Evolutionary conservation across 441 rosid genomes (phyloP).

Genomic region (Erysimum pusillum): DNA sequence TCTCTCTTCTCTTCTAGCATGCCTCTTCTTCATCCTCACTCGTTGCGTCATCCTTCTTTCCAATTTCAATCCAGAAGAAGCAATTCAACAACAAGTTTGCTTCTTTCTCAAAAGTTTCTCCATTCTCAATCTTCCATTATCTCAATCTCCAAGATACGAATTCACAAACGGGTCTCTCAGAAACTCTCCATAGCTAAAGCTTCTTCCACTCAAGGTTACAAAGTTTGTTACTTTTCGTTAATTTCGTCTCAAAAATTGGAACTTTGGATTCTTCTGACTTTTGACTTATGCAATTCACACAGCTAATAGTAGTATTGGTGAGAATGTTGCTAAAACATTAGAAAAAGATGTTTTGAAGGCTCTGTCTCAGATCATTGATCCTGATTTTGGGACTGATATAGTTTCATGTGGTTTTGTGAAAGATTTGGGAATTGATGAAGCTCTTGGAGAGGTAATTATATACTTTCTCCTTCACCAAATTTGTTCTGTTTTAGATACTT

Average conservation of each 20-base stretch:
- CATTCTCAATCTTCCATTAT: constrained; percentile 35
- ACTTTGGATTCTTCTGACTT: background rate
- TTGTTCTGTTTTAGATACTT: constrained; percentile 16
- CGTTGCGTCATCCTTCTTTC: constrained; percentile 49
- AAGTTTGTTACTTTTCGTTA: background rate
- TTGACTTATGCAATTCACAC: constrained; percentile 10
- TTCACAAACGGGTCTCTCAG: constrained; percentile 45
- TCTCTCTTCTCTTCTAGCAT: constrained; percentile 48
- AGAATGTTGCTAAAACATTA: constrained; percentile 51
- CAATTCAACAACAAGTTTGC: constrained; percentile 32
- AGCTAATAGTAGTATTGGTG: constrained; percentile 58
- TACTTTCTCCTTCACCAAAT: constrained; percentile 2
- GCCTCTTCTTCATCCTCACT: constrained; percentile 68
- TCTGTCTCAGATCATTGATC: constrained; percentile 93
- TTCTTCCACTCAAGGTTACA: constrained; percentile 65
- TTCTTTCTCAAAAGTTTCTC: constrained; percentile 45
- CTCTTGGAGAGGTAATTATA: constrained; percentile 72
- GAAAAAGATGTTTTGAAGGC: constrained; percentile 84
- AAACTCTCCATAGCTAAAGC: constrained; percentile 52
- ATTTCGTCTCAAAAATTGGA: background rate
- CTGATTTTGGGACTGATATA: constrained; percentile 96
- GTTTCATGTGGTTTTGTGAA: constrained; percentile 95
- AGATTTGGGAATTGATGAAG: constrained; percentile 72
- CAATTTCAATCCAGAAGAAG: constrained; percentile 45
- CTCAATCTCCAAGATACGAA: constrained; percentile 27